Conservation (phyloP, 495 filamentous ascomycete genomes). For the Penicillium cinerascens region DNA sequence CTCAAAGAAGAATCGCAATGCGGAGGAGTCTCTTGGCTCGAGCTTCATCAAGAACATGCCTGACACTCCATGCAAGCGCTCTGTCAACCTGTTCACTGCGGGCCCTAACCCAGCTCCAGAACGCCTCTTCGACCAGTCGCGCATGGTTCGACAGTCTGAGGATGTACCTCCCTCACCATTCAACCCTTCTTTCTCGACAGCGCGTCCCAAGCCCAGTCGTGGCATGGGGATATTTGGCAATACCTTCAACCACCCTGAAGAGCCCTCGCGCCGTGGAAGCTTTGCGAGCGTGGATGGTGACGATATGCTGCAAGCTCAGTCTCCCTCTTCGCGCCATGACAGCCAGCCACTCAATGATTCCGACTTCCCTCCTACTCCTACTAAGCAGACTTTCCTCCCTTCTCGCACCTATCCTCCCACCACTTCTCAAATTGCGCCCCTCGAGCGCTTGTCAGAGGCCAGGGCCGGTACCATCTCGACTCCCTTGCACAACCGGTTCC, state of each 20-base stretch:
- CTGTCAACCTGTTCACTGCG: slow-evolving; percentile 60
- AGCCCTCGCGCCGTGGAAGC: slow-evolving; percentile 61
- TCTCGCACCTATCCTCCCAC: slow-evolving; percentile 42
- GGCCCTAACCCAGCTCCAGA: slow-evolving; percentile 53
- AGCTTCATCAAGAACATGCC: slow-evolving; percentile 56
- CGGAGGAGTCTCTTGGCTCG: slow-evolving; percentile 44
- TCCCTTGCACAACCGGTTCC: slow-evolving; percentile 37
- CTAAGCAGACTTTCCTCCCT: slow-evolving; percentile 62
- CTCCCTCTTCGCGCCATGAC: slow-evolving; percentile 54
- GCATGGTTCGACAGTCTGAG: slow-evolving; percentile 61
- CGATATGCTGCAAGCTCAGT: slow-evolving; percentile 53
- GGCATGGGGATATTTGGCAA: slow-evolving; percentile 68
- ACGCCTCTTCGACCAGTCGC: slow-evolving; percentile 51
- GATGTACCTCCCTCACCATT: slow-evolving; percentile 61
- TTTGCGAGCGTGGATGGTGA: slow-evolving; percentile 76
- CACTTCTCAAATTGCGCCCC: slow-evolving; percentile 38
- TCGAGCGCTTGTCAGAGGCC: slow-evolving; percentile 37
- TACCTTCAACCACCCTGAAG: slow-evolving; percentile 44
- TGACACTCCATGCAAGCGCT: slow-evolving; percentile 93
- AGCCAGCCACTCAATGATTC: slow-evolving; percentile 62
- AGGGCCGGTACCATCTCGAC: slow-evolving; percentile 29
- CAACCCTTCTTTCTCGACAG: slow-evolving; percentile 41
- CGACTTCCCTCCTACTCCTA: slow-evolving; percentile 87
- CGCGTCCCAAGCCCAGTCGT: slow-evolving; percentile 47
- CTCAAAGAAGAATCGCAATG: slow-evolving; percentile 72